Evolutionary conservation across 192 early-diverging fungal genomes (phyloP), one percentile per base, ranked within the genome.

Genomic region (Linnemannia schmuckeri): DNA sequence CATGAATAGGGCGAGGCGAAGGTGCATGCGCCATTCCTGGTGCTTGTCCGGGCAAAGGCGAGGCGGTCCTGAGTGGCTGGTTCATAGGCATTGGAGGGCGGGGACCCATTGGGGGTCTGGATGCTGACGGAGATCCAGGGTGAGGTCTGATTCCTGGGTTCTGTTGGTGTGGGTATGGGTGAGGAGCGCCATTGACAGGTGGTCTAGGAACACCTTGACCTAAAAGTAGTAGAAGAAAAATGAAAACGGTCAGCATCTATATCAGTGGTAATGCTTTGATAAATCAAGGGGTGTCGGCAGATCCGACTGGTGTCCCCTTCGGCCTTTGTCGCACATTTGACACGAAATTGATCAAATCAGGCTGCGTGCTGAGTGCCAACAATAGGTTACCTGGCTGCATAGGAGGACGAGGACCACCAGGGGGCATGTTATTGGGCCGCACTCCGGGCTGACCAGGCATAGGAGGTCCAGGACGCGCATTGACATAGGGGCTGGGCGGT

Each of bases 61-160:
- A 84, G 37, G 77, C 76, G 1, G 63, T 84, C 77, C 82, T 84
- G 73, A 84, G 75, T 33, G 70, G 82, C 73, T 84, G 82, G 41
- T 79, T 79, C 13, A 57, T 24, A 46, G 79, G 63, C 63, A 81
- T 49, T 22, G 80, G 79, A 35, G 76, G 79, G 13, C 79, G 85
- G 33, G 85, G 76, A 47, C 76, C 79, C 72, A 78, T 74, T 2
- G 85, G 79, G 9, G 79, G 79, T 55, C 84, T 75, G 54, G 75
- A 70, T 77, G 52, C 79, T 57, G 78, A 42, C 7, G 70, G 79
- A 20, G 72, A 63, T 72, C 79, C 79, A 18, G 74, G 85, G 15
- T 72, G 52, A 33, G 79, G 85, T 40, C 85, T 76, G 74, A 54
- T 72, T 47, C 76, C 80, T 71, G 76, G 76, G 22, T 87, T 79